Base-by-base conservation (phyloP, 805 yeast genomes). In the Kodamaea sagamina region DNA sequence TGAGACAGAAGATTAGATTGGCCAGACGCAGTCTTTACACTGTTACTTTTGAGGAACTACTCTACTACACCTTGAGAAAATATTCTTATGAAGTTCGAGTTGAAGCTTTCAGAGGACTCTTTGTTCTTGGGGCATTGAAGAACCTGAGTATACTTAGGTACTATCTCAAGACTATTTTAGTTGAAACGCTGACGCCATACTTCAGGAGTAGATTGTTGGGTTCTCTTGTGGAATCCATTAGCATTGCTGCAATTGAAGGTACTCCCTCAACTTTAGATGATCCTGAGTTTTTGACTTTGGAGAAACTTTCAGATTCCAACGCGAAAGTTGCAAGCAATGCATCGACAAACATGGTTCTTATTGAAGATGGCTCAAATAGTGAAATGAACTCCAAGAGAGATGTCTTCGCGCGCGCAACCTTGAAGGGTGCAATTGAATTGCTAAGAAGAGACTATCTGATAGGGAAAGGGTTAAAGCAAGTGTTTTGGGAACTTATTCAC, bases 61-160 rank as follows among this genome's bases (percentile, higher is more conserved):
- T 86, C 27, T 65, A 72, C 37, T 74, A 74, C 52, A 78, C 90
- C 0, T 64, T 68, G 34, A 65, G 71, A 0, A 65, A 62, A n/a
- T 68, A 67, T 44, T 62, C 71, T 6, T 63, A 68, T 16, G 82
- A 79, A 16, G 73, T 87, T 0, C 63, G 95, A 32, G 54, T 84
- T 7, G 74, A 75, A 19, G 90, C 96, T 0, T 82, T 87, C 57
- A 75, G 78, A 43, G 86, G 89, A 0, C 55, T 93, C 22, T 66
- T 93, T 40, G 52, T 75, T 3, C 65, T 87, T 36, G 97, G 97
- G 15, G 97, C 93, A 1, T 61, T 90, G 49, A 82, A 81, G 46
- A 86, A 87, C 53, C 61, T 69, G 10, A 67, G 71, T 22, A 68
- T 89, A 3, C 57, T 89, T 48, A 66, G 73, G 13, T 86, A 86